These are phyloP conservation scores for Tetrahymena malaccensis DNA, from an alignment of 73 alveolate species.

Conservation along the genomic window DNA sequence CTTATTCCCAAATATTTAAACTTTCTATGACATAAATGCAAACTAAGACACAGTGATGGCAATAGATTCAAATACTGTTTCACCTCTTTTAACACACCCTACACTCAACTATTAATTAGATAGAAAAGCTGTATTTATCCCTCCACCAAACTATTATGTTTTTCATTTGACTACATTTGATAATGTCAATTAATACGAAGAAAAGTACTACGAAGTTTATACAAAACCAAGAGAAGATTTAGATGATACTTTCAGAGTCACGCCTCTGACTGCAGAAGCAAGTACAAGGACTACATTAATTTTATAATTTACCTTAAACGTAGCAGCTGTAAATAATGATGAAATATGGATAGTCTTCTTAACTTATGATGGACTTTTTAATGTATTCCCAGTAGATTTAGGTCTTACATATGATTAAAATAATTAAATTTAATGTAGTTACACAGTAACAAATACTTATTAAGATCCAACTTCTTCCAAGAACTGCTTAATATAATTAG, in stretches of 20 bases:
- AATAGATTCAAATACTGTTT: neutral
- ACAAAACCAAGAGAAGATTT: neutral
- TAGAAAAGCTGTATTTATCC: neutral
- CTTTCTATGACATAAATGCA: neutral
- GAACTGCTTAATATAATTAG: neutral
- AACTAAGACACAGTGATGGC: neutral
- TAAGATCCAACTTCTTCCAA: neutral
- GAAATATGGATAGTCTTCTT: neutral
- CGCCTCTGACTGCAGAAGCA: neutral
- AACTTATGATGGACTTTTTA: neutral
- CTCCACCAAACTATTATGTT: neutral
- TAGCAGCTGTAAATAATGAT: neutral
- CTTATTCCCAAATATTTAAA: neutral
- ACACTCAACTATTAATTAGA: neutral
- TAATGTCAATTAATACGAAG: neutral
- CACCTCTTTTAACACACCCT: neutral
- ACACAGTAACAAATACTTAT: neutral
- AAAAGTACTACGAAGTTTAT: neutral
- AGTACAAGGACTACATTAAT: neutral
- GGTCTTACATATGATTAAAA: neutral
- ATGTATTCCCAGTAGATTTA: neutral
- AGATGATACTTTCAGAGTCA: neutral
- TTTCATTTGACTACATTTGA: neutral
- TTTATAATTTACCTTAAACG: neutral
- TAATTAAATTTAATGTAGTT: neutral